Evolutionary conservation across 768 basidiomycete genomes (phyloP), one percentile per base, ranked within the genome.

Genomic region (Pleurotus tuoliensis): DNA sequence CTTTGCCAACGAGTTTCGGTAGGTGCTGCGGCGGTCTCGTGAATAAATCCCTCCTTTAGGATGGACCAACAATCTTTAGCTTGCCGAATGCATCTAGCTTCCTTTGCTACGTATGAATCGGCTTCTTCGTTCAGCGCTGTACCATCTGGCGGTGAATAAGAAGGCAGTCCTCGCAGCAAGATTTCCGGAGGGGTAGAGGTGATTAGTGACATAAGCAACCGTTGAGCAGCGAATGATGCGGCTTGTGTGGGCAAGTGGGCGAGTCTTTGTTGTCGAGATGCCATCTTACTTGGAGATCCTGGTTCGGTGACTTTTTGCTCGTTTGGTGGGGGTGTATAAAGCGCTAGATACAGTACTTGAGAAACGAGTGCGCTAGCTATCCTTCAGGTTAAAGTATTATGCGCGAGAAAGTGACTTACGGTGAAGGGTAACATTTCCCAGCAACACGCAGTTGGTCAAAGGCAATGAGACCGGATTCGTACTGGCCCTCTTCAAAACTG

Each of bases 401-500:
- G 27, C 8, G 43, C 41, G 22, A 15, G 25, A 50, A 53, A 54
- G 20, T 25, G 30, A 72, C 86, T 66, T 67, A 88, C 89, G 72
- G 63, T 9, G 80, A 79, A 6, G 88, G 88, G 51, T 70, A 82
- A 68, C 78, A 77, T 22, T 76, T 71, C n/a, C 41, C 38, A 1
- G 20, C 15, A 0, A 82, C 80, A 46, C 85, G 82, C 2, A 91
- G 67, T 57, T 86, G 83, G 57, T 82, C 82, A 1, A 92, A 77
- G 24, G 81, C 69, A 12, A 76, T 71, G 25, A 90, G 84, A 5
- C 83, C 90, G 4, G 81, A 75, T 62, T 88, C 84, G 60, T 87
- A 89, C 57, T 90, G 87, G 15, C 84, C 82, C 66, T 92, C 90
- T 63, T 92, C 90, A 16, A 91, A 81, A 57, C 85, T 85, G 53